Percentiles rank a stretch among this genome's conserved stretches.
These are phyloP conservation scores for Fusarium poae DNA, from an alignment of 2,329 filamentous ascomycete species.

Conservation along the genomic window DNA sequence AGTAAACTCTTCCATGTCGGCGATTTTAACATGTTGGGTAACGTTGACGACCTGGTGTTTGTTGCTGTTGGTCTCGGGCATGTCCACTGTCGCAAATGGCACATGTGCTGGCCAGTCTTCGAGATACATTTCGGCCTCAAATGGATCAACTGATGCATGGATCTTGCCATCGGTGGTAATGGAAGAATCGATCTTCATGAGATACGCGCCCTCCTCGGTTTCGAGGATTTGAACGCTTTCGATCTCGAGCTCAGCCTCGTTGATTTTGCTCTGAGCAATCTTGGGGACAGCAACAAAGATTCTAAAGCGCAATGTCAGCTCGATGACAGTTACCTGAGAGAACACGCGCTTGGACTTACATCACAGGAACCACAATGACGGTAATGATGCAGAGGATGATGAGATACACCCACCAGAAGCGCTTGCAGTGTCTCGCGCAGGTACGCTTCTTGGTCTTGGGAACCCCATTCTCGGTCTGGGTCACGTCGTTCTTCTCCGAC, in stretches of 20 bases:
- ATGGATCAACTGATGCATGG: constrained; percentile 64
- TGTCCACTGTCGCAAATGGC: constrained; percentile 64
- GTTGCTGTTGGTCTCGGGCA: constrained; percentile 65
- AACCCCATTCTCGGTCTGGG: constrained; percentile 54
- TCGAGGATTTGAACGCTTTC: constrained; percentile 64
- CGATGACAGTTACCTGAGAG: not conserved
- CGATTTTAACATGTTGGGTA: constrained; percentile 62
- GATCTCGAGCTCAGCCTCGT: constrained; percentile 65
- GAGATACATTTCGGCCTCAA: constrained; percentile 68
- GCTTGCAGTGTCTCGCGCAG: constrained; percentile 63
- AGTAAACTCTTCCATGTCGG: constrained; percentile 63
- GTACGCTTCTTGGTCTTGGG: constrained; percentile 54
- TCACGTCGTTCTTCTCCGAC: constrained; percentile 56
- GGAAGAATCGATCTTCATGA: constrained; percentile 68
- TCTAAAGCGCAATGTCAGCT: constrained; percentile 52
- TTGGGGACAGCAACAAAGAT: constrained; percentile 69
- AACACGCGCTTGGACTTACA: constrained; percentile 62
- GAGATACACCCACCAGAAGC: constrained; percentile 73
- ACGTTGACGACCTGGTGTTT: constrained; percentile 66
- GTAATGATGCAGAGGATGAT: constrained; percentile 63
- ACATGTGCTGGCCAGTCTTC: constrained; percentile 61
- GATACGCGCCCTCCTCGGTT: constrained; percentile 60
- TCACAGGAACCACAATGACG: constrained; percentile 67
- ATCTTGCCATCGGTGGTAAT: constrained; percentile 65
- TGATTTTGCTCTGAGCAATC: constrained; percentile 68